Base-by-base conservation (phyloP, 2,329 filamentous ascomycete genomes). In the Zymoseptoria pseudotritici region DNA sequence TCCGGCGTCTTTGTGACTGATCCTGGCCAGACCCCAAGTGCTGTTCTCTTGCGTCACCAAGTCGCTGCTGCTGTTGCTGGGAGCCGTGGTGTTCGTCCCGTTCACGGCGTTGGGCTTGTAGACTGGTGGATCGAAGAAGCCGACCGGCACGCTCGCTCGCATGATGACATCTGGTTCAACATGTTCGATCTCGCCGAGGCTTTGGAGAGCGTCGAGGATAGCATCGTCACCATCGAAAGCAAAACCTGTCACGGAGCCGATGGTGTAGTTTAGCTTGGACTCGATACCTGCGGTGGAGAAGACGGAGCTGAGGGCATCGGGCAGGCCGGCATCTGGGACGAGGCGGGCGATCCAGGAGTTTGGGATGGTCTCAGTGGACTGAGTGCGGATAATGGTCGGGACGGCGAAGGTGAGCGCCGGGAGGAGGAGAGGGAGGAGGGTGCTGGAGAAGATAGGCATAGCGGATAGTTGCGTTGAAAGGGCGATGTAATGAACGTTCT, bases 81-180 rank as follows among this genome's bases (percentile, higher is more conserved):
- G 36, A 46, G 36, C 13, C 5, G 36, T 46, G 36, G 10, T 46
- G 36, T 46, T 46, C 10, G 58, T 60, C 2, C 55, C 57, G 46
- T 63, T 63, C 2, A 52, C 56, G 2, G 56, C 24, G 21, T 26
- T 50, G 26, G 50, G 50, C 46, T 53, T 46, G 19, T 56, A 36
- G 36, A 46, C 17, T 4, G 36, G 36, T n/a, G 24, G 9, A 53
- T 61, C 53, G n/a, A 54, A 42, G 36, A 54, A 52, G 0, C 22
- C 55, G 21, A 55, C 20, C 10, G 63, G 63, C 2, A 61, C 71
- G 59, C 67, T 69, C 31, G 71, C 68, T 54, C 68, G 69, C 57
- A 77, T 67, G 54, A 72, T 65, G 58, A 71, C 71, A 60, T 77
- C 74, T 55, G 74, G 71, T 67, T 77, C 74, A 57, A 77, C 71